Evolutionary conservation across 1,139 yeast species (phyloP).

Genomic region (Candida smagusa): DNA sequence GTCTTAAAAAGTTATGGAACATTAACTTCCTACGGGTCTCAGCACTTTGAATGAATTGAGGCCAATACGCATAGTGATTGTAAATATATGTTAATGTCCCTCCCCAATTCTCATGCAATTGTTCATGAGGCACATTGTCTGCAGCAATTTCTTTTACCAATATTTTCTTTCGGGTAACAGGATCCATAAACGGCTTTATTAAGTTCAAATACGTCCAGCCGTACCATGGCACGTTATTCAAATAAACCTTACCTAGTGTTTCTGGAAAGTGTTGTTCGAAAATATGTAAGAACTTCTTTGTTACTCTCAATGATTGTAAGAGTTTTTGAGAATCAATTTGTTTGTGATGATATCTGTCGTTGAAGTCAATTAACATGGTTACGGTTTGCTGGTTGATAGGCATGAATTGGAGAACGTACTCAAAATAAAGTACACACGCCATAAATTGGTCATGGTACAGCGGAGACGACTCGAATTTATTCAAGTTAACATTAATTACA

Average conservation of each 20-base stretch:
- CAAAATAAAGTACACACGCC: slow-evolving; percentile 5
- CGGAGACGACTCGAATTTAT: slow-evolving; percentile 1
- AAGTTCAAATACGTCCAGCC: slow-evolving; percentile 6
- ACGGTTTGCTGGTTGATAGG: slow-evolving; percentile 5
- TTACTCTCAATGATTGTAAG: slow-evolving; percentile 2
- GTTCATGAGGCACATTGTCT: slow-evolving; percentile 4
- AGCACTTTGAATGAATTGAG: slow-evolving; percentile 4
- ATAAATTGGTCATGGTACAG: slow-evolving; percentile 1
- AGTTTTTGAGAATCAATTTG: slow-evolving; percentile 5
- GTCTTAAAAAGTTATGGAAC: slow-evolving; percentile 3
- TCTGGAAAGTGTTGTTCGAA: slow-evolving; percentile 7
- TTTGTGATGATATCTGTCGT: slow-evolving; percentile 5
- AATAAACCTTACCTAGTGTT: slow-evolving; percentile 5
- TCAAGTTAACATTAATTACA: slow-evolving; percentile 4
- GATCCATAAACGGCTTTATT: slow-evolving; percentile 5
- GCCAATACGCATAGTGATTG: slow-evolving; percentile 7
- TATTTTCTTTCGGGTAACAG: slow-evolving; percentile 5
- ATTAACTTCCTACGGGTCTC: slow-evolving; percentile 1
- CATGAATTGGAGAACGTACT: slow-evolving; percentile 5
- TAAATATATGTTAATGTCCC: slow-evolving; percentile 5
- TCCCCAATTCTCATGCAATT: slow-evolving; percentile 7
- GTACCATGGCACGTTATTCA: slow-evolving; percentile 7
- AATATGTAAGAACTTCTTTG: slow-evolving; percentile 3
- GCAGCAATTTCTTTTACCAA: slow-evolving; percentile 2
- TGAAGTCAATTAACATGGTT: slow-evolving; percentile 5